Percentiles rank a stretch among this genome's conserved stretches.
phyloP scores from a whole-genome alignment of 179 eudicot species.

The Gypsophila paniculata region DNA sequence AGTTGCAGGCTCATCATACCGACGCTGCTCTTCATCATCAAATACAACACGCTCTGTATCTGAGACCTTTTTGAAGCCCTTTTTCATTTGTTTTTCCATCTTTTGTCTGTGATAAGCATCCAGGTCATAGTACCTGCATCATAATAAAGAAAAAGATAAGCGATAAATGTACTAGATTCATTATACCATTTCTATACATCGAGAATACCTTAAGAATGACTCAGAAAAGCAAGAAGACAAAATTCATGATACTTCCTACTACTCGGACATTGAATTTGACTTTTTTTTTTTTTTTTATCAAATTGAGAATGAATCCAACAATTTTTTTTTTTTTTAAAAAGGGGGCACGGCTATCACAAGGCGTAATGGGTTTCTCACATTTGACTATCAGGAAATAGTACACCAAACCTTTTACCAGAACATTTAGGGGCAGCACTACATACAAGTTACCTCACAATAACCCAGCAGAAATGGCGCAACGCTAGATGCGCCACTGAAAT shows the following conservation, averaged over 20 bases:
- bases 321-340: background rate
- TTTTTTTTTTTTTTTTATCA: too few species aligned
- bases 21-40: slow-evolving; percentile 80
- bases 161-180: background rate
- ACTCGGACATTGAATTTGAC: background rate
- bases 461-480: background rate
- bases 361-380: background rate
- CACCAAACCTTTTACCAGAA: background rate
- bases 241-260: background rate
- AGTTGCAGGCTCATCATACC: slow-evolving; percentile 36
- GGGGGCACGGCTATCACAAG: background rate
- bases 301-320: background rate
- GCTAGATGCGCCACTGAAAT: background rate
- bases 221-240: background rate
- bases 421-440: background rate
- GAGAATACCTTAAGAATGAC: too few species aligned
- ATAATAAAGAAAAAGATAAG: slow-evolving; percentile 18
- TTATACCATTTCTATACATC: background rate
- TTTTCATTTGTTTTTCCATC: slow-evolving; percentile 61
- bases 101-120: slow-evolving; percentile 66
- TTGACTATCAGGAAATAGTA: background rate
- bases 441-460: background rate
- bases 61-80: slow-evolving; percentile 49
- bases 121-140: slow-evolving; percentile 74
- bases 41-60: slow-evolving; percentile 58